Evolutionary conservation across 2,329 filamentous ascomycete genomes (phyloP).

Genomic region (Coniella vitis): DNA sequence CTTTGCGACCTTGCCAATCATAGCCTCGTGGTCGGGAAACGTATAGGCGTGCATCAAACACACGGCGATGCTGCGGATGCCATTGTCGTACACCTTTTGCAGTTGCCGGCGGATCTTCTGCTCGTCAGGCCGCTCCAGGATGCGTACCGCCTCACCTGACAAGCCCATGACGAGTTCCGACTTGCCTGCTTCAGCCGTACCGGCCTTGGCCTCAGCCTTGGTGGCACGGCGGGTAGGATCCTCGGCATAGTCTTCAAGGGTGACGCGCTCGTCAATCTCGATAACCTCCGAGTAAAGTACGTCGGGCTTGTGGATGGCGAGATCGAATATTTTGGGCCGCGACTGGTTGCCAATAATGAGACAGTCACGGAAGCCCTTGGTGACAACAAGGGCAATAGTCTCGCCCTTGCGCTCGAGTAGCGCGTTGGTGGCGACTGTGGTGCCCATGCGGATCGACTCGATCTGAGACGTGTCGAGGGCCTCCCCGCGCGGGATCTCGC

Average conservation of each 20-base stretch:
- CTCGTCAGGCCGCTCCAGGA: conserved; percentile 56
- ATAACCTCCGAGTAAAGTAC: conserved; percentile 78
- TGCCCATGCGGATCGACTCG: conserved; percentile 91
- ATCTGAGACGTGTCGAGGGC: conserved; percentile 76
- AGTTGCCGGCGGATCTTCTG: conserved; percentile 52
- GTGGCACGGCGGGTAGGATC: conserved; percentile 60
- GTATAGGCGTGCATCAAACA: conserved; percentile 92
- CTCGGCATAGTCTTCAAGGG: conserved; percentile 85
- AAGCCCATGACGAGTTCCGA: conserved; percentile 61
- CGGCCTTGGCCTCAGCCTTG: conserved; percentile 47
- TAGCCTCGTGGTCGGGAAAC: conserved; percentile 76
- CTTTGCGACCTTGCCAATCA: conserved; percentile 67
- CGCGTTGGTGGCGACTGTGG: conserved; percentile 89
- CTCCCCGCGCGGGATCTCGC: conserved; percentile 72
- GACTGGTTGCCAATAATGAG: conserved; percentile 87
- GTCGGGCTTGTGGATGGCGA: conserved; percentile 80
- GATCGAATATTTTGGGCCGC: conserved; percentile 82
- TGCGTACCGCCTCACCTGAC: conserved; percentile 67
- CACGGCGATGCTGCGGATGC: conserved; percentile 77
- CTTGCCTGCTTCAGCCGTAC: conserved; percentile 38
- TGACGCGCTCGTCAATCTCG: conserved; percentile 88
- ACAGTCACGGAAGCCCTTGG: conserved; percentile 81
- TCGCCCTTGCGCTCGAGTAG: conserved; percentile 86
- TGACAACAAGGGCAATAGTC: conserved; percentile 79
- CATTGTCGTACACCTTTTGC: conserved; percentile 59